These are phyloP conservation scores for Rubus parviflorus DNA, from an alignment of 306 rosid genomes.

Conservation along the genomic window DNA sequence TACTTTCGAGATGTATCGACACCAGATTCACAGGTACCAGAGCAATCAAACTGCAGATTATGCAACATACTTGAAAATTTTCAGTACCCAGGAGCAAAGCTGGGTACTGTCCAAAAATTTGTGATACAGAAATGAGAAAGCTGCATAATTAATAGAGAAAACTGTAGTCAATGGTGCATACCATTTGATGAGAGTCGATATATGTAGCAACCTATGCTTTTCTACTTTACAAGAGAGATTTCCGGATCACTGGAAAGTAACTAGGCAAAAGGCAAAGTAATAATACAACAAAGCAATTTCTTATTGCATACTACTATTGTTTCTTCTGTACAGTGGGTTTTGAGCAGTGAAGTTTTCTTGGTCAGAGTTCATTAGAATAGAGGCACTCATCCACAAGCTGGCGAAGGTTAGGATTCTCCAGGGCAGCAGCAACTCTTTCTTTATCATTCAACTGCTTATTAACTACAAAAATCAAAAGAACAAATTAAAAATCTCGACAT, in stretches of 20 bases:
- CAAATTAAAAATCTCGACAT: constrained; percentile 13
- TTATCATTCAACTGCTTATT: constrained; percentile 95
- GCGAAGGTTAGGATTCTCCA: constrained; percentile 96
- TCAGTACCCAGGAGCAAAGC: not conserved
- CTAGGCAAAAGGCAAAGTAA: constrained; percentile 1
- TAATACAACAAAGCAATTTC: constrained; percentile 15
- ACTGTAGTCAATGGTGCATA: not conserved
- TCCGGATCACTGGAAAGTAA: not conserved
- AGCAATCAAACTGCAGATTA: not conserved
- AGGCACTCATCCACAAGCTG: constrained; percentile 97
- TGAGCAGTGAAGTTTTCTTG: constrained; percentile 20
- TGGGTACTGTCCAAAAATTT: not conserved
- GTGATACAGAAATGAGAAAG: not conserved
- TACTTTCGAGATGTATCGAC: not conserved
- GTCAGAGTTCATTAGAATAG: constrained; percentile 76
- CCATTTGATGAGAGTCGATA: not conserved
- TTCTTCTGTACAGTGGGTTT: constrained; percentile 33
- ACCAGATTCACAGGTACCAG: not conserved
- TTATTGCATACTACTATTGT: constrained; percentile 27
- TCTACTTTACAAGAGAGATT: not conserved
- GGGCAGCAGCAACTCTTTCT: constrained; percentile 92
- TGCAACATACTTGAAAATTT: not conserved
- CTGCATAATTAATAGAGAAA: not conserved
- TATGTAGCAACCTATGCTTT: constrained; percentile 4
- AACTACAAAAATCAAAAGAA: constrained; percentile 44